A percentile compares a stretch with the other conserved stretches of the same genome.
Conservation (phyloP, 2,329 filamentous ascomycete genomes). For the Epichloe brachyelytri region DNA sequence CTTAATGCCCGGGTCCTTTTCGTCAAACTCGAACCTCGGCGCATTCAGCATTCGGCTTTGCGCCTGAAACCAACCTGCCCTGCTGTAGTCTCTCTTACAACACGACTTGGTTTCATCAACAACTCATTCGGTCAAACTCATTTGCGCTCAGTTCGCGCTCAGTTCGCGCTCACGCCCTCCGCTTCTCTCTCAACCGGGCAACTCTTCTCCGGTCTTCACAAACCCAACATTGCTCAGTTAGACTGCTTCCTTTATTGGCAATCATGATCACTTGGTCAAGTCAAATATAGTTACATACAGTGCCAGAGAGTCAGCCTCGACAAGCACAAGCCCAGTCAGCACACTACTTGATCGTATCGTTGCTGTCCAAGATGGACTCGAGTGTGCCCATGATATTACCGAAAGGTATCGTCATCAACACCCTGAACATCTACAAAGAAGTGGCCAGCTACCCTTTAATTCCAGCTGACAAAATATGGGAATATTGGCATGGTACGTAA, state of each 20-base stretch:
- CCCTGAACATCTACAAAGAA: slow-evolving; percentile 36
- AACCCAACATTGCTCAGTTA: background rate
- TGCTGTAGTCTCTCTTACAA: too few species aligned
- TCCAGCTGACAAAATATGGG: slow-evolving; percentile 38
- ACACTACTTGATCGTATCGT: background rate
- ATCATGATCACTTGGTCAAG: slow-evolving; percentile 1
- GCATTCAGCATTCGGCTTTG: too few species aligned
- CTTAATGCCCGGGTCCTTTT: background rate
- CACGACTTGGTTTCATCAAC: too few species aligned
- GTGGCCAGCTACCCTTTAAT: slow-evolving; percentile 38
- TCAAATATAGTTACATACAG: slow-evolving; percentile 1
- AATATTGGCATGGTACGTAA: slow-evolving; percentile 43
- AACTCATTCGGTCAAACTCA: too few species aligned
- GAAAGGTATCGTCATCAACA: slow-evolving; percentile 44
- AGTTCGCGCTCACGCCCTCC: background rate
- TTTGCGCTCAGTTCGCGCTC: too few species aligned
- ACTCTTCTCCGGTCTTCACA: background rate
- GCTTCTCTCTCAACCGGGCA: background rate
- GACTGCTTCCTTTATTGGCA: background rate
- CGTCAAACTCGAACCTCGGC: too few species aligned
- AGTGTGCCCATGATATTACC: slow-evolving; percentile 35
- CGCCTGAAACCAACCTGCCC: too few species aligned
- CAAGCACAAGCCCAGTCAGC: background rate
- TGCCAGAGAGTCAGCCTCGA: background rate
- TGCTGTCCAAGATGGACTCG: slow-evolving; percentile 18